Evolutionary conservation across 192 early-diverging fungal genomes (phyloP).

Genomic region (Diversispora epigaea): DNA sequence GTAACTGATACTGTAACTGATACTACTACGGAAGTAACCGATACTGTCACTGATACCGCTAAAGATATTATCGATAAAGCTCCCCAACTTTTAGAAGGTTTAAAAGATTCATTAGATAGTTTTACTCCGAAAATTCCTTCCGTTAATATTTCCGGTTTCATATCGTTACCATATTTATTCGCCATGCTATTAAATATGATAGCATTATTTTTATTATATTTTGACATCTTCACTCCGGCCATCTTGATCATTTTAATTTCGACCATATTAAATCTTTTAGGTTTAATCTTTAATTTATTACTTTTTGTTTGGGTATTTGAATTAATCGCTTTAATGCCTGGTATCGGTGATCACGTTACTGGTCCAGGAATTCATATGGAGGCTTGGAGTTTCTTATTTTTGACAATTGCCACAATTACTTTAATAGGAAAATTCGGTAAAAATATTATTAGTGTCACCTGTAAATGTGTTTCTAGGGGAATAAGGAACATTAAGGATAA

Average conservation of each 20-base stretch:
- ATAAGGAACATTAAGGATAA: neutral
- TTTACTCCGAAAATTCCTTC: constrained; percentile 19
- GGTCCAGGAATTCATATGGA: constrained; percentile 15
- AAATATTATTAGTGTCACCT: neutral
- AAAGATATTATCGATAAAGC: neutral
- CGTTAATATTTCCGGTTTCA: neutral
- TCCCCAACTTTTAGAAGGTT: neutral
- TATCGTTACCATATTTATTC: constrained; percentile 14
- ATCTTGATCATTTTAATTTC: constrained; percentile 2
- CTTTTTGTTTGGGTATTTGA: constrained; percentile 28
- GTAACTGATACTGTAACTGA: neutral
- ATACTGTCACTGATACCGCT: neutral
- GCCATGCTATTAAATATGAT: neutral
- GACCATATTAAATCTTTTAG: neutral
- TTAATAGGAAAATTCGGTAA: neutral
- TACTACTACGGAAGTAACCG: neutral
- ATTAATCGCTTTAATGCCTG: constrained; percentile 11
- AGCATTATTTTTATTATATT: neutral
- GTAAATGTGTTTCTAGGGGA: neutral
- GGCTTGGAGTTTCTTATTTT: neutral
- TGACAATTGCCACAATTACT: neutral
- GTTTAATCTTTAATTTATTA: constrained; percentile 2
- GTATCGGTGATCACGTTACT: constrained; percentile 16
- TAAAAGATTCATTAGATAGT: neutral
- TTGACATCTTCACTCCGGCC: neutral